These are phyloP conservation scores for Sphagnum magellanicum DNA, from an alignment of 228 moss, liverwort and hornwort genomes.

Conservation along the genomic window DNA sequence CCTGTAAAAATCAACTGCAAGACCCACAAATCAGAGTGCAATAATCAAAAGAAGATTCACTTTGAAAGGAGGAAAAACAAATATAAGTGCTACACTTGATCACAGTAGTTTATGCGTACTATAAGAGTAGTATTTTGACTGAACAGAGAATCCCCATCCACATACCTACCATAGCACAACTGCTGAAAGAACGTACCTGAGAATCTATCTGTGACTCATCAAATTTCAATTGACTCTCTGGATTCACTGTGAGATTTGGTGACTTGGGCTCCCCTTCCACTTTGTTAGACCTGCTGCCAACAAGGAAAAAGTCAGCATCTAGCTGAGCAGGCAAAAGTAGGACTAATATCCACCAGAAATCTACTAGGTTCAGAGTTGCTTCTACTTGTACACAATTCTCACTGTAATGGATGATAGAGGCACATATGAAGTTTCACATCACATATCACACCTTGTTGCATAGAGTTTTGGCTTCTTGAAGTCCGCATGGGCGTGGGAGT, in stretches of 20 bases:
- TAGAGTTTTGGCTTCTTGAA: slow-evolving; percentile 81
- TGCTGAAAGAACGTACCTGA: slow-evolving; percentile 22
- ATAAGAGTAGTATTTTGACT: no score
- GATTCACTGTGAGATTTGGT: slow-evolving; percentile 27
- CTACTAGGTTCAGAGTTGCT: no score
- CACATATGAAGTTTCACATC: no score
- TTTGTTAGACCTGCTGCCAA: slow-evolving; percentile 35
- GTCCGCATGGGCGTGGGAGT: slow-evolving; percentile 38
- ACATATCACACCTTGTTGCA: slow-evolving; percentile 26
- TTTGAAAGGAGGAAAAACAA: neutral
- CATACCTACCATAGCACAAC: no score
- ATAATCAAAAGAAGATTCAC: neutral
- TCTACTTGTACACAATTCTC: no score
- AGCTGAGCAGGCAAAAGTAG: no score
- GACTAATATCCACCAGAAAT: no score
- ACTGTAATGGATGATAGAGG: no score
- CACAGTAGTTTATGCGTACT: no score
- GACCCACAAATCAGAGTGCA: neutral
- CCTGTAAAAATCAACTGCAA: no score
- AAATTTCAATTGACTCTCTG: slow-evolving; percentile 51
- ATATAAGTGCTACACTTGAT: neutral
- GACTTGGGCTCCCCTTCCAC: slow-evolving; percentile 49
- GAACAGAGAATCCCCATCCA: no score
- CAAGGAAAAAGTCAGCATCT: neutral
- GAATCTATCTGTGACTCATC: slow-evolving; percentile 86